Evolutionary conservation across 2,329 filamentous ascomycete species (phyloP).

Genomic region (Chaetomiaceae sp.): DNA sequence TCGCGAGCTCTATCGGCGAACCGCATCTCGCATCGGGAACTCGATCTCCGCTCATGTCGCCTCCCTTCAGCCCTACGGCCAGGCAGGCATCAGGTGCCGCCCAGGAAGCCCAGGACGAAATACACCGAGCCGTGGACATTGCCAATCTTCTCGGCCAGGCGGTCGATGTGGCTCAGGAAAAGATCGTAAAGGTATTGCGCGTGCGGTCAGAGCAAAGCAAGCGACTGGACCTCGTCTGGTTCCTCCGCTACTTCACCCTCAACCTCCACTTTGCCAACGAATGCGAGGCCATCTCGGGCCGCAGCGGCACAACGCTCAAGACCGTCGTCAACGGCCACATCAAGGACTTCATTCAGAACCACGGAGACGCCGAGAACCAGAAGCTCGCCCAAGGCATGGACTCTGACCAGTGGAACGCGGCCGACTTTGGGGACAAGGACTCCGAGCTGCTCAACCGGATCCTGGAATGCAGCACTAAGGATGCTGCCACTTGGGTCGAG

Average conservation of each 20-base stretch:
- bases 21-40: constrained; percentile 34
- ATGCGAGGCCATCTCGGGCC: constrained; percentile 77
- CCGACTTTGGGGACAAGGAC: constrained; percentile 65
- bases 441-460: constrained; percentile 59
- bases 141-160: constrained; percentile 73
- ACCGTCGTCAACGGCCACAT: constrained; percentile 78
- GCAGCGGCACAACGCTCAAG: constrained; percentile 71
- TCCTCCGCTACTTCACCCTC: constrained; percentile 76
- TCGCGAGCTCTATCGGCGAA: constrained; percentile 68
- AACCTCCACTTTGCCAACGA: constrained; percentile 82
- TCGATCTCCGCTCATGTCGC: constrained; percentile 47
- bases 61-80: constrained; percentile 48
- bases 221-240: constrained; percentile 62
- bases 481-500: constrained; percentile 63
- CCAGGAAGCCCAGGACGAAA: constrained; percentile 63
- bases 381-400: constrained; percentile 73
- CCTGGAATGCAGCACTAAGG: constrained; percentile 64
- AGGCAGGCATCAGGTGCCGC: constrained; percentile 35
- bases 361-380: constrained; percentile 69
- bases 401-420: constrained; percentile 73
- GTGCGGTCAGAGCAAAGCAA: constrained; percentile 72
- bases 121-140: constrained; percentile 72
- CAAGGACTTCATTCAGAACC: constrained; percentile 68
- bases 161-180: constrained; percentile 75
- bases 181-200: constrained; percentile 68